Evolutionary conservation across 1,284 basidiomycete species (phyloP), one percentile per base, ranked within the genome.

Genomic region (Heterobasidion occidentale): DNA sequence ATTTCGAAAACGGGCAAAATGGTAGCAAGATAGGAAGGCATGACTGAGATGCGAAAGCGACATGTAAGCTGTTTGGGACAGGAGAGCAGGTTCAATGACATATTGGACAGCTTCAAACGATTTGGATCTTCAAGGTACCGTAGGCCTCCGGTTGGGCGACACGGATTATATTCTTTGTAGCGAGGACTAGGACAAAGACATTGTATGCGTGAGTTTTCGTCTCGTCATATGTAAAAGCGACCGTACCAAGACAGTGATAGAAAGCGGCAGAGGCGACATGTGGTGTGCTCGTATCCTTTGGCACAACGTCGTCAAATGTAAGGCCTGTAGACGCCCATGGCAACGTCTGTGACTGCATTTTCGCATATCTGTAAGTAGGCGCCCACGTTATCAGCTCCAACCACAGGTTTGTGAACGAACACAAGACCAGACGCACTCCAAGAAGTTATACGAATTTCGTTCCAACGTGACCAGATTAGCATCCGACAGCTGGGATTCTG

Each of bases 241-340:
- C 71, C 80, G 52, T 58, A 89, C 88, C 87, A 52, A 91, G 75
- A 66, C 87, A 90, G 61, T 92, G 88, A 70, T 92, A 89, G 65
- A 92, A 84, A 5, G 82, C 89, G 35, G 86, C 80, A 15, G 88
- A 81, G 7, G 88, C 89, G 36, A 92, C 86, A 64, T 85, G 87
- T 15, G 80, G 74, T 2, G 85, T 88, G 61, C 85, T 88, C 1
- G 84, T 81, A 49, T 71, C 65, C 57, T 71, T 77, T 7, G 87
- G 88, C 17, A 83, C 84, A 36, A 91, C 74, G 44, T 76, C 77
- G 58, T 86, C 80, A 64, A 91, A 90, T 9, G 70, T 73, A 33
- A 92, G 70, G 53, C 72, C 68, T 17, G 70, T 69, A n/a, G 71
- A 68, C 8, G 72, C 66, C 50, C 68, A 70, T 9, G 83, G 75